phyloP scores from a whole-genome alignment of 768 basidiomycete genomes.

The Lentinula guzmanii region DNA sequence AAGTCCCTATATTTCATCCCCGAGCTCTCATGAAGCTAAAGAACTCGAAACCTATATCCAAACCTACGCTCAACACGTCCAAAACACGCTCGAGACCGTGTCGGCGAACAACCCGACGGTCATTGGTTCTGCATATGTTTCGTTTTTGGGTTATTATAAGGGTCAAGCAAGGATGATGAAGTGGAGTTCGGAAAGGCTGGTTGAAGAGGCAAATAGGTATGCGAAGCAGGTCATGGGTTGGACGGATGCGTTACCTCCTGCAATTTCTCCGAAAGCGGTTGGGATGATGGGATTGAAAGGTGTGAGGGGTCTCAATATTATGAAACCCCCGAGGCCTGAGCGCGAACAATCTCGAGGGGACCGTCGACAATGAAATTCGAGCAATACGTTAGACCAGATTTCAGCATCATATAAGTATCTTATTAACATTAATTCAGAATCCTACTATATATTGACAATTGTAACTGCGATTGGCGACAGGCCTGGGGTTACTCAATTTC shows the following conservation, averaged over 20 bases:
- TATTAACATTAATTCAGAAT: neutral
- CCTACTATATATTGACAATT: too few relatives aligned
- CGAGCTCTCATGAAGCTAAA: slow-evolving; percentile 4
- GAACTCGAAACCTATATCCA: neutral
- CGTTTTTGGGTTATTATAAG: slow-evolving; percentile 56
- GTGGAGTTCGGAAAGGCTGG: slow-evolving; percentile 33
- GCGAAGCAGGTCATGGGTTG: slow-evolving; percentile 31
- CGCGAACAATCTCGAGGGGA: neutral
- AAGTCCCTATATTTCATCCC: slow-evolving; percentile 18
- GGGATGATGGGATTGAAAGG: slow-evolving; percentile 47
- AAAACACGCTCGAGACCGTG: slow-evolving; percentile 21
- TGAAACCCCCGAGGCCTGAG: neutral
- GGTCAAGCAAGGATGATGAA: slow-evolving; percentile 25
- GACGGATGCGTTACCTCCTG: slow-evolving; percentile 25
- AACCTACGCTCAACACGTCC: slow-evolving; percentile 13
- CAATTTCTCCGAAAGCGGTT: slow-evolving; percentile 34
- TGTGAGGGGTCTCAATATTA: slow-evolving; percentile 9
- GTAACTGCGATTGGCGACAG: too few relatives aligned
- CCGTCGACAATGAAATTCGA: neutral
- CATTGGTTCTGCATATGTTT: slow-evolving; percentile 47
- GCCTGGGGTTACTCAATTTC: neutral
- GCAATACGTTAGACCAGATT: too few relatives aligned
- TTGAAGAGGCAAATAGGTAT: slow-evolving; percentile 32
- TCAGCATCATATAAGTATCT: too few relatives aligned
- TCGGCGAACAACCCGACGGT: slow-evolving; percentile 25